These are phyloP conservation scores for Sporisorium reilianum DNA, from an alignment of 1,284 basidiomycete species.

Conservation along the genomic window DNA sequence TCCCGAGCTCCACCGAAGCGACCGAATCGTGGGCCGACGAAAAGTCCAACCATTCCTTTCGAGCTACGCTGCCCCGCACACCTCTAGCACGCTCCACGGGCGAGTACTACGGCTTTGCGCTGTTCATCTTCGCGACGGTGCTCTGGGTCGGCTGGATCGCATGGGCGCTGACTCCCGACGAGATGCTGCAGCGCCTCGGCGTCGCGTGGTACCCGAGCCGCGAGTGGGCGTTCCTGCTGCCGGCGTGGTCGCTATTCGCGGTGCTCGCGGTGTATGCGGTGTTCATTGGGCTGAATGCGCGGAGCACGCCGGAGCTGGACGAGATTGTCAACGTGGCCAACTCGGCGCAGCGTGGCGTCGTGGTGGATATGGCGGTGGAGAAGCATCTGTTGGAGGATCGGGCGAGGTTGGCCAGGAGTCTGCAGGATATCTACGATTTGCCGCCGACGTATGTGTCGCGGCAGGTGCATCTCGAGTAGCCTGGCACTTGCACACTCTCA, in stretches of 20 bases:
- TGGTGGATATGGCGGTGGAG: constrained; percentile 14
- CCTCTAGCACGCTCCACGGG: constrained; percentile 22
- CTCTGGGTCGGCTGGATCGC: constrained; percentile 49
- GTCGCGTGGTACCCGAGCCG: constrained; percentile 62
- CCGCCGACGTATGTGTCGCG: constrained; percentile 52
- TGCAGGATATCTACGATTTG: constrained; percentile 51
- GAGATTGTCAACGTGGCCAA: constrained; percentile 43
- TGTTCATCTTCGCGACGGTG: constrained; percentile 58
- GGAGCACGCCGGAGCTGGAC: constrained; percentile 43
- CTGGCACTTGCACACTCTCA: too few species aligned
- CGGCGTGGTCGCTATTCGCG: constrained; percentile 55
- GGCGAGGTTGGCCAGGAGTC: constrained; percentile 4
- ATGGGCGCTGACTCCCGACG: constrained; percentile 55
- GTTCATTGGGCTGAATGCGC: constrained; percentile 48
- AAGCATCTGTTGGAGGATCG: constrained; percentile 27
- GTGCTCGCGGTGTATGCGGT: constrained; percentile 53
- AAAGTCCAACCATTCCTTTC: constrained; percentile 36
- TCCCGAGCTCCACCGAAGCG: not conserved
- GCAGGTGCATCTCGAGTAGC: constrained; percentile 25
- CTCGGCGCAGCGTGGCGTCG: constrained; percentile 26
- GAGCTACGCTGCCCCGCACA: constrained; percentile 12
- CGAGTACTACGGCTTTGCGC: constrained; percentile 60
- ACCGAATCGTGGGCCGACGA: constrained; percentile 24
- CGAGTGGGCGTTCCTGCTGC: constrained; percentile 59
- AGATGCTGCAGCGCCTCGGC: constrained; percentile 37